These are phyloP conservation scores for Colletotrichum caudatum DNA, from an alignment of 2,329 filamentous ascomycete species.

Conservation along the genomic window DNA sequence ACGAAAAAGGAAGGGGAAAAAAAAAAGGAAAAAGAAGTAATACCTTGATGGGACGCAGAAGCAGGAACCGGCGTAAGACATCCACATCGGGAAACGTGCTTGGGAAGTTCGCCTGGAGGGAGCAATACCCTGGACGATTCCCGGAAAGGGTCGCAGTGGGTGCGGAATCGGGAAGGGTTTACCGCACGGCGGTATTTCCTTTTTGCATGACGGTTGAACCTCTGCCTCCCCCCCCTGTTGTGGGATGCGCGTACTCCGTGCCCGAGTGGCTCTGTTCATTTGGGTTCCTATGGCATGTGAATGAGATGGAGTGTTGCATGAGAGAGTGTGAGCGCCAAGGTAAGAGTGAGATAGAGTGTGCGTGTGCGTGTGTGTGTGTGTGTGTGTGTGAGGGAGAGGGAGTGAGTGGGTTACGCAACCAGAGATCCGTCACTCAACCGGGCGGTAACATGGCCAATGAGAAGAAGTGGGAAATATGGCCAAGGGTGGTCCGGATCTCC, in stretches of 20 bases:
- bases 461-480: slow-evolving; percentile 1
- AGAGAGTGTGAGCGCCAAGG: slow-evolving; percentile 12
- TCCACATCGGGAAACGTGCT: slow-evolving; percentile 18
- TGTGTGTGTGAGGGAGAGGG: neutral
- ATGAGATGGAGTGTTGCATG: slow-evolving; percentile 29
- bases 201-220: slow-evolving; percentile 22
- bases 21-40: neutral
- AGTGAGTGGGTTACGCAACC: slow-evolving; percentile 39
- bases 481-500: slow-evolving; percentile 25
- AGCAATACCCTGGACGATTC: slow-evolving; percentile 15
- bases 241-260: slow-evolving; percentile 5
- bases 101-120: neutral
- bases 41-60: neutral
- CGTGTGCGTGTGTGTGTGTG: neutral
- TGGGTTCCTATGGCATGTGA: neutral
- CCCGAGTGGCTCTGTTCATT: slow-evolving; percentile 24
- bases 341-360: neutral
- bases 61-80: slow-evolving; percentile 11
- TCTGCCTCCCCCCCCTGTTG: slow-evolving; percentile 16
- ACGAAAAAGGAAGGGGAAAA: too few species aligned
- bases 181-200: slow-evolving; percentile 21
- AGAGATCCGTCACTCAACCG: slow-evolving; percentile 47
- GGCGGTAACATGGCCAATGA: slow-evolving; percentile 52
- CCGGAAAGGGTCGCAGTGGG: slow-evolving; percentile 17
- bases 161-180: slow-evolving; percentile 23